Evolutionary conservation across 2,329 filamentous ascomycete species (phyloP), one percentile per base, ranked within the genome.

Genomic region (Xylaria arbuscula): DNA sequence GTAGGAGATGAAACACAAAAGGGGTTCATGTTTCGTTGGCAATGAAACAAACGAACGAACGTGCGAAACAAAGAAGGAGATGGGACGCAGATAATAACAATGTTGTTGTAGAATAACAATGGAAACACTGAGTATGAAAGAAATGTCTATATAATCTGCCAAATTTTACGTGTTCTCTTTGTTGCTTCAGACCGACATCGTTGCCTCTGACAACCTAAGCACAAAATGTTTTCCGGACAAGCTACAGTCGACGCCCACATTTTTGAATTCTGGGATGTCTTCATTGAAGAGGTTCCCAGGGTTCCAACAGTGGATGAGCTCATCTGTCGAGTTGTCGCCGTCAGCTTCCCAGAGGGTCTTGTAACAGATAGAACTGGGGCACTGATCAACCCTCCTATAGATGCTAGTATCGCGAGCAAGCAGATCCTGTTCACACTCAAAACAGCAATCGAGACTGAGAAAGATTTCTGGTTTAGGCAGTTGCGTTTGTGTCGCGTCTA

Each of bases 241-340:
- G 7, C 13, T 11, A 1, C 11, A 22, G 15, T 13, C 24, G 1
- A n/a, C 17, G 8, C 54, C 15, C 57, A 32, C 9, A 6, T 24
- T 28, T 22, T 34, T 17, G 10, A 62, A 5, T 70, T 68, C 53
- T 68, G 61, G 61, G 13, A 58, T 9, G 56, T 62, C 13, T 70
- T 67, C 15, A 32, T 51, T 19, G 3, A 32, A 3, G 53, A 59
- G 1, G 7, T 65, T 11, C 61, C 65, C 19, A 54, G 54, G 3
- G 28, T 55, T 22, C 65, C 62, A n/a, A 47, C 53, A 0, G 56
- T 66, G 0, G 65, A 66, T 34, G 68, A 70, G 32, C 38, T 68
- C 4, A 65, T 70, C 38, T 68, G 60, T 32, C 38, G 58, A 55
- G 32, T 61, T 13, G 50, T 70, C 2, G 51, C 17, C 3, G 36